These are phyloP conservation scores for Musa schizocarpa DNA, from an alignment of 176 grass and related monocot genomes.

Conservation along the genomic window DNA sequence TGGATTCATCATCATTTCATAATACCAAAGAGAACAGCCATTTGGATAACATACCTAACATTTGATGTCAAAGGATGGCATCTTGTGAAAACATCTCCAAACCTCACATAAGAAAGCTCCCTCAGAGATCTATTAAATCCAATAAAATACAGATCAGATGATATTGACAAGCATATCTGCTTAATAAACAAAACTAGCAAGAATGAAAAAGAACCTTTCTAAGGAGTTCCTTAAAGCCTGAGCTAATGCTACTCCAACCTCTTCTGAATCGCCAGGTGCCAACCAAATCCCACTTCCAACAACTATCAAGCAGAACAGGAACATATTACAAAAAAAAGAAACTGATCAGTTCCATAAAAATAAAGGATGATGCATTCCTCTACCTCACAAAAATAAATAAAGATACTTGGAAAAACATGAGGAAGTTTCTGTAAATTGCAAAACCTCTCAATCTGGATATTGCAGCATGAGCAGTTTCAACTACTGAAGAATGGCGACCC, in stretches of 20 bases:
- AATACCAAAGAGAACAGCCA: slow-evolving; percentile 4
- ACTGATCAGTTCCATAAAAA: slow-evolving; percentile 1
- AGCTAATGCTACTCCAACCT: slow-evolving; percentile 71
- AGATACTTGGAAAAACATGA: background rate
- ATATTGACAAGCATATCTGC: slow-evolving; percentile 4
- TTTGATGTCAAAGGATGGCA: slow-evolving; percentile 56
- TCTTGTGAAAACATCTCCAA: slow-evolving; percentile 95
- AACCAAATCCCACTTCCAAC: slow-evolving; percentile 81
- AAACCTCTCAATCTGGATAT: slow-evolving; percentile 92
- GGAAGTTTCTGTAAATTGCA: background rate
- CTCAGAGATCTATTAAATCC: slow-evolving; percentile 51
- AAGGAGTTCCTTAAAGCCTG: slow-evolving; percentile 87
- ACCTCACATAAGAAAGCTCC: slow-evolving; percentile 84
- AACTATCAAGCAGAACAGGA: slow-evolving; percentile 39
- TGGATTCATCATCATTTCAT: background rate
- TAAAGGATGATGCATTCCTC: slow-evolving; percentile 6
- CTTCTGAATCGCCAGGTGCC: slow-evolving; percentile 91
- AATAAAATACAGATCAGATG: slow-evolving; percentile 4
- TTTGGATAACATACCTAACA: slow-evolving; percentile 68
- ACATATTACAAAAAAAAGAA: slow-evolving; percentile 21
- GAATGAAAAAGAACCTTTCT: slow-evolving; percentile 68
- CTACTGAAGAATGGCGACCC: slow-evolving; percentile 59
- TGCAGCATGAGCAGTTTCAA: slow-evolving; percentile 56
- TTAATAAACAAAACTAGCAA: slow-evolving; percentile 18
- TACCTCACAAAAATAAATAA: slow-evolving; percentile 8